Percentiles rank a stretch among this genome's conserved stretches.
Conservation (phyloP, 805 yeast species). For the Metschnikowia lochheadii region DNA sequence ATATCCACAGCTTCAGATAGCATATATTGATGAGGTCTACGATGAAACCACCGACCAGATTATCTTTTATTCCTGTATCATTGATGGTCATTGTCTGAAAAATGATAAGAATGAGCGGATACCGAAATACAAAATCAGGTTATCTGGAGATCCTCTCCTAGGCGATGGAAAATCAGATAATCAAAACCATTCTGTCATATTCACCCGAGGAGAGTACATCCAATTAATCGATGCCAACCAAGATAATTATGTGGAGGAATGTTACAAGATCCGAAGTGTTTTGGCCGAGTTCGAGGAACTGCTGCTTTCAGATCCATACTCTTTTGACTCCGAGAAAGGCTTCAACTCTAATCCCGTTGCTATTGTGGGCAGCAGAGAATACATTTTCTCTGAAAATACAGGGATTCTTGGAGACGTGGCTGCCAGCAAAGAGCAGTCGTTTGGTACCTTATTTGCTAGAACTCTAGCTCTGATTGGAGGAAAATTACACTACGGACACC, state of each 20-base stretch:
- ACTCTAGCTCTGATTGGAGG: constrained; percentile 83
- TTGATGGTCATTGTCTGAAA: constrained; percentile 72
- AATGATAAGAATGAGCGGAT: constrained; percentile 54
- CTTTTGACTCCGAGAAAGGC: constrained; percentile 9
- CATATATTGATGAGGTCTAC: constrained; percentile 88
- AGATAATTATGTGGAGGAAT: constrained; percentile 81
- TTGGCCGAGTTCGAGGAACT: constrained; percentile 80
- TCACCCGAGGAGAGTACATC: constrained; percentile 80
- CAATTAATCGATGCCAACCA: constrained; percentile 85
- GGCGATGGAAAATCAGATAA: constrained; percentile 91
- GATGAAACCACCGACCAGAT: constrained; percentile 61
- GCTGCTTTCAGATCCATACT: constrained; percentile 15
- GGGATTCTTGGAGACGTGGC: constrained; percentile 88
- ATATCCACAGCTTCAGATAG: constrained; percentile 83
- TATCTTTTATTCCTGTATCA: constrained; percentile 68
- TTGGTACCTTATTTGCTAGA: constrained; percentile 81
- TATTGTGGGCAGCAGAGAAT: constrained; percentile 83
- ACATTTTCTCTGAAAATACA: constrained; percentile 80
- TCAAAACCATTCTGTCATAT: constrained; percentile 76
- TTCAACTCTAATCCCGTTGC: constrained; percentile 48
- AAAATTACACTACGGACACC: constrained; percentile 84
- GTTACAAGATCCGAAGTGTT: constrained; percentile 76
- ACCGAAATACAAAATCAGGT: constrained; percentile 70
- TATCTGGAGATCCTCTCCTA: constrained; percentile 79
- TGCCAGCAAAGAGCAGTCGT: constrained; percentile 87